Base-by-base conservation (phyloP, 208 protist genomes). In the Crithidia acanthocephali region DNA sequence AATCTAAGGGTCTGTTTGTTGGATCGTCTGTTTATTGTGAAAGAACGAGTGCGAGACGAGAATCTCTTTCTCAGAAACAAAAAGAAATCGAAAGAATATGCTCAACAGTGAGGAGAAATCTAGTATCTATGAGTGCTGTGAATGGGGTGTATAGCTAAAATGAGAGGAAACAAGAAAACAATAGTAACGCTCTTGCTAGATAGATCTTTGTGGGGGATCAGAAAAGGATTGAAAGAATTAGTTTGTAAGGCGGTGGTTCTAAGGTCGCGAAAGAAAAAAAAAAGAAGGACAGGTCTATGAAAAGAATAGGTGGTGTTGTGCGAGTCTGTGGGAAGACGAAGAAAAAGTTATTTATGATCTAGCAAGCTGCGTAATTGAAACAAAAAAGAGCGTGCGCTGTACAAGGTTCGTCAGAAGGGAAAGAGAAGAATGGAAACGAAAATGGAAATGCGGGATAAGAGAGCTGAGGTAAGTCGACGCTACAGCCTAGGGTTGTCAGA, bases 101-200 rank as follows among this genome's bases (percentile, higher is more conserved):
- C 18, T 22, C 6, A 50, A 22, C 6, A 4, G 16, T 28, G 7
- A 32, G 30, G 2, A 48, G 42, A n/a, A 30, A 20, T 33, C 57
- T 48, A 50, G 52, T 22, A 22, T 57, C 28, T 57, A 61, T 61
- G 56, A 28, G 2, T 11, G 56, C 2, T 45, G 56, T 61, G 48
- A 53, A 53, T 2, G 7, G 22, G 5, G 10, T 30, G 22, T 30
- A 18, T 18, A 28, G 15, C 48, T 28, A 28, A 23, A 18, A 28
- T 53, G 2, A 60, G 16, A 37, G 27, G 18, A 35, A 35, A 33
- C 11, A 20, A 65, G 59, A 63, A 40, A 5, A 40, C 5, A 40
- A 13, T 40, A 5, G 5, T 40, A 40, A 28, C 5, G n/a, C 33
- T 40, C n/a, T 18, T 23, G 6, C 0, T 8, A 45, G 51, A 64